Conservation (phyloP, 106 monocot species). For the Dioscorea dumetorum region DNA sequence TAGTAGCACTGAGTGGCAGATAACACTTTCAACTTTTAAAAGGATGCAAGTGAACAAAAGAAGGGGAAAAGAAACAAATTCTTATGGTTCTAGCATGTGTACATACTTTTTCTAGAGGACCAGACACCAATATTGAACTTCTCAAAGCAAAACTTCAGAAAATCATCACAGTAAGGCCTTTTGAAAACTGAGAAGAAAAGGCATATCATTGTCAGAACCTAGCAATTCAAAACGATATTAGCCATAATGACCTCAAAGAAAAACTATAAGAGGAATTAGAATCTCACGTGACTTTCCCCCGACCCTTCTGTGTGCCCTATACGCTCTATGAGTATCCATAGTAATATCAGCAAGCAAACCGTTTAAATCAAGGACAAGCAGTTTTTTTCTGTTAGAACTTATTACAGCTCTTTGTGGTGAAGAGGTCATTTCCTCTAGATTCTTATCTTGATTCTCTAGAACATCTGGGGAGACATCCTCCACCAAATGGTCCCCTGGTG, state of each 20-base stretch:
- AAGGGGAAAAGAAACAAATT: slow-evolving; percentile 3
- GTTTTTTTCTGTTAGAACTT: slow-evolving; percentile 27
- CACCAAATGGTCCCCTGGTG: not conserved
- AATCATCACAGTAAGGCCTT: slow-evolving; percentile 86
- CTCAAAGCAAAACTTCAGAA: slow-evolving; percentile 79
- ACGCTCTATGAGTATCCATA: slow-evolving; percentile 1
- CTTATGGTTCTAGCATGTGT: not conserved
- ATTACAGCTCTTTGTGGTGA: slow-evolving; percentile 13
- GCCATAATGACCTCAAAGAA: too few species aligned
- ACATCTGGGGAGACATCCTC: slow-evolving; percentile 1
- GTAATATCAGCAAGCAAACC: slow-evolving; percentile 73
- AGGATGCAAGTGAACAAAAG: not conserved
- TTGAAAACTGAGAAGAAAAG: slow-evolving; percentile 55
- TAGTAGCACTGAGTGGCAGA: not conserved
- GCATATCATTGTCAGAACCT: too few species aligned
- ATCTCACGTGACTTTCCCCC: slow-evolving; percentile 49
- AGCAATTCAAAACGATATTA: too few species aligned
- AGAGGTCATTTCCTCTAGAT: not conserved
- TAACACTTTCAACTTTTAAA: not conserved
- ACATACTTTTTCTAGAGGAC: slow-evolving; percentile 79
- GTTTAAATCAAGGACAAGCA: slow-evolving; percentile 84
- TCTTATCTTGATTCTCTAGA: not conserved
- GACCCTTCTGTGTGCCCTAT: slow-evolving; percentile 28
- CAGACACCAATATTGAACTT: slow-evolving; percentile 77
- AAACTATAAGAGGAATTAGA: not conserved